A percentile compares a stretch with the other conserved stretches of the same genome.
Evolutionary conservation across 768 basidiomycete genomes (phyloP).

Genomic region (Tylopilus balloui): DNA sequence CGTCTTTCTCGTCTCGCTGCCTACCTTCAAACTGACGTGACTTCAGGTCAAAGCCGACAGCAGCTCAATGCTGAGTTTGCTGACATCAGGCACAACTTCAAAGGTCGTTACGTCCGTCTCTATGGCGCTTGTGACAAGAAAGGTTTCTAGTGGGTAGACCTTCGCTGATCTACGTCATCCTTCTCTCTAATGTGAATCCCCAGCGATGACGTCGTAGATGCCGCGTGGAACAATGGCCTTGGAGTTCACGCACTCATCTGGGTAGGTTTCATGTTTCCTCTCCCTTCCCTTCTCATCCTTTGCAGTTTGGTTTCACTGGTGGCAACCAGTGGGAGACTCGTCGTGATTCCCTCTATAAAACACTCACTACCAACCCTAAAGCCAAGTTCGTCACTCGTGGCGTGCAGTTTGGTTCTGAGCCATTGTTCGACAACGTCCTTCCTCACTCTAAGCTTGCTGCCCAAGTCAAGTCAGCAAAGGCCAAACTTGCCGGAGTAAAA

Average conservation of each 20-base stretch:
- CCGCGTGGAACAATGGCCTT: slow-evolving; percentile 63
- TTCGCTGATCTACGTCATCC: not conserved
- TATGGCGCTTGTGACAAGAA: slow-evolving; percentile 39
- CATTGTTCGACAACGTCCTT: slow-evolving; percentile 57
- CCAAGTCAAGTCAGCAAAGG: slow-evolving; percentile 48
- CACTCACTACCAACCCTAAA: slow-evolving; percentile 54
- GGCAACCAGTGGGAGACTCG: slow-evolving; percentile 48
- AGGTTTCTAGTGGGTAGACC: slow-evolving; percentile 35
- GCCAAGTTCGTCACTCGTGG: slow-evolving; percentile 62
- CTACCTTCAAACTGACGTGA: slow-evolving; percentile 1
- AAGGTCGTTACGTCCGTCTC: slow-evolving; percentile 59
- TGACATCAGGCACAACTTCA: slow-evolving; percentile 55
- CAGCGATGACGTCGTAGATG: slow-evolving; percentile 58
- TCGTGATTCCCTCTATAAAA: slow-evolving; percentile 47
- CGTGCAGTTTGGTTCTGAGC: slow-evolving; percentile 70
- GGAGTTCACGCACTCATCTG: slow-evolving; percentile 74
- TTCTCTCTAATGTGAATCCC: slow-evolving; percentile 16
- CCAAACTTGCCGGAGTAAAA: slow-evolving; percentile 44
- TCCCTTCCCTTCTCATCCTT: not conserved
- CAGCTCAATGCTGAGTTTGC: slow-evolving; percentile 53
- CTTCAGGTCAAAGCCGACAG: slow-evolving; percentile 51
- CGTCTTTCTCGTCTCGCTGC: slow-evolving; percentile 14
- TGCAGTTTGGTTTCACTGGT: slow-evolving; percentile 38
- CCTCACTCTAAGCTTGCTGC: slow-evolving; percentile 43
- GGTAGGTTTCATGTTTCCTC: slow-evolving; percentile 38